These are phyloP conservation scores for Entophlyctis luteolus DNA, from an alignment of 192 early-diverging fungal species.

Conservation along the genomic window DNA sequence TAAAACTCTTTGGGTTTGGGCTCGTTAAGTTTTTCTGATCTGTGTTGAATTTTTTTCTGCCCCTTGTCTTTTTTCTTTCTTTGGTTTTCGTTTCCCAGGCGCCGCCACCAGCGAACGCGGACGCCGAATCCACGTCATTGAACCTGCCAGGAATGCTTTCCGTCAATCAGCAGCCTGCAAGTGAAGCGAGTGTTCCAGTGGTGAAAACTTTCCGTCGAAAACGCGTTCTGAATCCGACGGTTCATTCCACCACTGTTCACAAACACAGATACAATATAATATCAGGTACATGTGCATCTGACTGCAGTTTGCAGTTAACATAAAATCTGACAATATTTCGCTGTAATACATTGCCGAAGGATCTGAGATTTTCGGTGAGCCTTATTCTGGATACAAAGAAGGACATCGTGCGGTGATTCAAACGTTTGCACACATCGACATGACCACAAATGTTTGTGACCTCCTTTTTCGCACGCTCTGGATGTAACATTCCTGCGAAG, in stretches of 20 bases:
- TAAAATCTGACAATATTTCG: conserved; percentile 3
- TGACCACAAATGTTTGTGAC: conserved; percentile 33
- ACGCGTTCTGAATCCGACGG: conserved; percentile 8
- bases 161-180: neutral
- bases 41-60: no score
- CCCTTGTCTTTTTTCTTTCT: no score
- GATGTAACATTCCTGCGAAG: conserved; percentile 8
- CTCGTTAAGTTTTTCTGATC: no score
- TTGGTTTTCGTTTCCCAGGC: no score
- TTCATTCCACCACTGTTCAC: no score
- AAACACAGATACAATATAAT: conserved; percentile 40
- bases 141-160: conserved; percentile 24
- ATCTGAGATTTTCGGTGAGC: conserved; percentile 21
- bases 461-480: neutral
- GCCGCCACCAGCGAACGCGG: neutral
- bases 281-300: conserved; percentile 14
- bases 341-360: neutral
- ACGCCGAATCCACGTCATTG: conserved; percentile 11
- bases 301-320: neutral
- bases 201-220: conserved; percentile 8
- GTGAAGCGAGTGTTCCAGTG: neutral
- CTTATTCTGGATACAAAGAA: conserved; percentile 40
- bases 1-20: conserved; percentile 1
- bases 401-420: conserved; percentile 37
- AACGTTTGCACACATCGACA: conserved; percentile 34